These are phyloP conservation scores for Aspergillus asperescens DNA, from an alignment of 495 filamentous ascomycete genomes.

Conservation along the genomic window DNA sequence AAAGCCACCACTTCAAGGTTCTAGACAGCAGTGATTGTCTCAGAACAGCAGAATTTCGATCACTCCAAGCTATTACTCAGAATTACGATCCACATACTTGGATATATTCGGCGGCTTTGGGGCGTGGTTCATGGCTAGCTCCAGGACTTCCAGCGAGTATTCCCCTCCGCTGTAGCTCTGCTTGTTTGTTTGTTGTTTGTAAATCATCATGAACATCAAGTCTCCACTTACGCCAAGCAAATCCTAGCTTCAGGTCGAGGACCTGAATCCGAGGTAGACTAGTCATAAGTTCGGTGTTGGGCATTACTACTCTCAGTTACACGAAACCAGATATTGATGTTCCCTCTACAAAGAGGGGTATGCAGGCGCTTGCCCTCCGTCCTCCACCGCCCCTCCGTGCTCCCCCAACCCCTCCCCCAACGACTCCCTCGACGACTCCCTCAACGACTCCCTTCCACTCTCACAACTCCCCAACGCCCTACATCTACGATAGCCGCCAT, in stretches of 20 bases:
- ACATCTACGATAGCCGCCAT: constrained; percentile 21
- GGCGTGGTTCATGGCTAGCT: no score
- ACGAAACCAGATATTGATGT: constrained; percentile 17
- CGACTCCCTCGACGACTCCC: constrained; percentile 1
- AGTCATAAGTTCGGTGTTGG: background rate
- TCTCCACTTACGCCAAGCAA: constrained; percentile 17
- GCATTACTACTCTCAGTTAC: background rate
- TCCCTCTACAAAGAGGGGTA: constrained; percentile 24
- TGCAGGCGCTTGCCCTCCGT: constrained; percentile 27
- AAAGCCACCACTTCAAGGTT: background rate
- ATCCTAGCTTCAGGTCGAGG: background rate
- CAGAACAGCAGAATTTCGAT: background rate
- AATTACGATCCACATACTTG: background rate
- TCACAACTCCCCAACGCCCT: constrained; percentile 17
- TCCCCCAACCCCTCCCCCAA: constrained; percentile 17
- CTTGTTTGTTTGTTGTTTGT: background rate
- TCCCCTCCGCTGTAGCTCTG: no score
- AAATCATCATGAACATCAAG: background rate
- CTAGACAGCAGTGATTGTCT: background rate
- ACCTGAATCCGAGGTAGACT: no score
- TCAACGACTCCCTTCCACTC: constrained; percentile 12
- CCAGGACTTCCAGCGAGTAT: no score
- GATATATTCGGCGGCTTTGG: no score
- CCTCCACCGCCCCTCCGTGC: constrained; percentile 30
- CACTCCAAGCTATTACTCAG: background rate